Evolutionary conservation across 352 stramenopile species (phyloP).

Genomic region (Globisporangium middletonii): DNA sequence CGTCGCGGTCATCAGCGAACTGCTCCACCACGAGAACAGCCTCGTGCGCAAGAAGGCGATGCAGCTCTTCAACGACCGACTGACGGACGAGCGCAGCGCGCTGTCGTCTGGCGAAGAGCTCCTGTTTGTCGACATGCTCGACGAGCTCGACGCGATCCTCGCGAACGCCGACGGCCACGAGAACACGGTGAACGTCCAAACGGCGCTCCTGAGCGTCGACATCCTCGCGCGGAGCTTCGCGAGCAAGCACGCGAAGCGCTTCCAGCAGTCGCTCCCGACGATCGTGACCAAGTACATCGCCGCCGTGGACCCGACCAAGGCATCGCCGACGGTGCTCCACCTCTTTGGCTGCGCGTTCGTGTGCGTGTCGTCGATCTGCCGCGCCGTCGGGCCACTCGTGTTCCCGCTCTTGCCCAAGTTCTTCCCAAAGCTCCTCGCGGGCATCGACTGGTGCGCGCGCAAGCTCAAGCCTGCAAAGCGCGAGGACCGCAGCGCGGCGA

Average conservation of each 20-base stretch:
- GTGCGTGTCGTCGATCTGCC: slow-evolving; percentile 71
- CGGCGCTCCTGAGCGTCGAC: slow-evolving; percentile 75
- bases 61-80: slow-evolving; percentile 84
- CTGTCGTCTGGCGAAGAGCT: slow-evolving; percentile 66
- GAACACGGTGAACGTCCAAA: slow-evolving; percentile 79
- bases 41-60: slow-evolving; percentile 87
- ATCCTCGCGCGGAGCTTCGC: slow-evolving; percentile 83
- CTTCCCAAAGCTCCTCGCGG: slow-evolving; percentile 68
- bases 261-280: slow-evolving; percentile 64
- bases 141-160: slow-evolving; percentile 72
- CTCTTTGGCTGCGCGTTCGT: slow-evolving; percentile 81
- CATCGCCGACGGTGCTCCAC: slow-evolving; percentile 51
- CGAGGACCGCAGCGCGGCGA: slow-evolving; percentile 16
- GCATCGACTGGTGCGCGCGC: slow-evolving; percentile 45
- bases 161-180: slow-evolving; percentile 48
- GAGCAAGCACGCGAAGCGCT: slow-evolving; percentile 56
- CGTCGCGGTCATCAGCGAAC: slow-evolving; percentile 75
- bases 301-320: slow-evolving; percentile 32
- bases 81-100: slow-evolving; percentile 57
- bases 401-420: slow-evolving; percentile 82
- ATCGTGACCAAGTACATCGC: slow-evolving; percentile 66
- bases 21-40: slow-evolving; percentile 82
- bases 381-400: slow-evolving; percentile 57
- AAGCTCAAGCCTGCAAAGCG: slow-evolving; percentile 18
- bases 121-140: slow-evolving; percentile 85